A percentile compares a stretch with the other conserved stretches of the same genome.
These are phyloP conservation scores for Suhomyces canberraensis DNA, from an alignment of 805 yeast species.

Conservation along the genomic window DNA sequence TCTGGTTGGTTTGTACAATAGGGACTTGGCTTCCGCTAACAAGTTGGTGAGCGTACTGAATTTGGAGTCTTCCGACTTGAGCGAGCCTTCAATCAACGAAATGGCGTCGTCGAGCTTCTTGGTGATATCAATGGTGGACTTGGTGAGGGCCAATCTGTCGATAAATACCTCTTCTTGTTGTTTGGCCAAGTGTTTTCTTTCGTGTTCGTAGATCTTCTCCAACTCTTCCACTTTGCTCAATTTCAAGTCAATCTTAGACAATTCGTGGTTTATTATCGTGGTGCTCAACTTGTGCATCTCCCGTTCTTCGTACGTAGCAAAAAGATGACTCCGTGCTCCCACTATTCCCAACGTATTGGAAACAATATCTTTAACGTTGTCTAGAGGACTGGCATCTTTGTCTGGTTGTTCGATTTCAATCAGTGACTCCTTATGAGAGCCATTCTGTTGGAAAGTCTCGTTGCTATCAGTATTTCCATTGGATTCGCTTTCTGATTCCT, in stretches of 20 bases:
- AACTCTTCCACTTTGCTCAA: conserved; percentile 54
- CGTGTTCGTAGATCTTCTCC: conserved; percentile 64
- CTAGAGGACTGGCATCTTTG: conserved; percentile 2
- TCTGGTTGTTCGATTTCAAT: conserved; percentile 7
- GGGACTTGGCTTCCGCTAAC: conserved; percentile 29
- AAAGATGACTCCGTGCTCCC: conserved; percentile 76
- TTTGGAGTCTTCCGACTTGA: conserved; percentile 5
- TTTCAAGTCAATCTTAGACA: conserved; percentile 64
- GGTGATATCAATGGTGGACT: conserved; percentile 50
- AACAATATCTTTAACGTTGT: conserved; percentile 53
- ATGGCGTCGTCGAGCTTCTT: conserved; percentile 43
- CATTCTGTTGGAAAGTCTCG: conserved; percentile 3
- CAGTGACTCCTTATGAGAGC: conserved; percentile 1
- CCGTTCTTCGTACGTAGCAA: conserved; percentile 77
- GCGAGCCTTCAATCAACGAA: conserved; percentile 9
- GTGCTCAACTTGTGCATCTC: conserved; percentile 62
- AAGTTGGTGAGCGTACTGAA: conserved; percentile 13
- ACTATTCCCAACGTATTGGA: conserved; percentile 69
- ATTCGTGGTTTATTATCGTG: conserved; percentile 57
- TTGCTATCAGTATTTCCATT: conserved; percentile 11
- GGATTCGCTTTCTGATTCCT: conserved; percentile 12
- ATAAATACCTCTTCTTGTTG: conserved; percentile 66
- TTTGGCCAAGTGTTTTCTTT: conserved; percentile 54
- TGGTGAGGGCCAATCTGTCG: conserved; percentile 64
- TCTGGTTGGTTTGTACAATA: conserved; percentile 32